Base-by-base conservation (phyloP, 768 basidiomycete genomes). In the Boletellus ananiceps region DNA sequence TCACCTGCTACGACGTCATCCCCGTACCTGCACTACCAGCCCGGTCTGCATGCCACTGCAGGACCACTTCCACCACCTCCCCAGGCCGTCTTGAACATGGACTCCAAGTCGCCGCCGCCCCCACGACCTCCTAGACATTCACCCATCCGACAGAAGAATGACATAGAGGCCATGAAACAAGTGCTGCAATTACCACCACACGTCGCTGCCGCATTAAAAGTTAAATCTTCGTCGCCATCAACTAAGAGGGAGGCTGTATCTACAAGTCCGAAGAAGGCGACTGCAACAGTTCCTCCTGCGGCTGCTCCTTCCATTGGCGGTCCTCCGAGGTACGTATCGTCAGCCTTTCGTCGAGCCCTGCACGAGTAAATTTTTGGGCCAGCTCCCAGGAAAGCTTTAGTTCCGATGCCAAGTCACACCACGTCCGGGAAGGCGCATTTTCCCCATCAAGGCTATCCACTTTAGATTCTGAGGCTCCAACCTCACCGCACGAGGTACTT, bases 21-120 rank as follows among this genome's bases (percentile, higher is more conserved):
- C 9, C 63, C 75, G 8, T 84, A 80, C 62, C 66, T 82, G 46
- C 68, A 74, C 57, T 86, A 87, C 58, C 77, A 84, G 50, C 83
- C 84, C 41, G 84, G 81, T 42, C 58, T 83, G 2, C 83, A 89
- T 66, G 74, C 84, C 7, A 86, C 77, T 19, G 86, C 86, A 36
- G 84, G 85, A 4, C 86, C 87, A 40, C 73, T 86, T 50, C 86
- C 87, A 25, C 79, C 80, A 29, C 86, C 85, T 8, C 84, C 86
- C 2, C 73, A 81, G 50, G 75, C 82, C 16, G 65, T 73, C 48
- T 75, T 81, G 47, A 70, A 69, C 49, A 72, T 81, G 29, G 70
- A 76, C 42, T 69, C 71, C 12, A 71, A 63, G 42, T 69, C 76
- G 8, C 73, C 78, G 11, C 81, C 83, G 19, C 69, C 74, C 2